phyloP scores from a whole-genome alignment of 495 filamentous ascomycete genomes.

The Astrothelium macrocarpum region DNA sequence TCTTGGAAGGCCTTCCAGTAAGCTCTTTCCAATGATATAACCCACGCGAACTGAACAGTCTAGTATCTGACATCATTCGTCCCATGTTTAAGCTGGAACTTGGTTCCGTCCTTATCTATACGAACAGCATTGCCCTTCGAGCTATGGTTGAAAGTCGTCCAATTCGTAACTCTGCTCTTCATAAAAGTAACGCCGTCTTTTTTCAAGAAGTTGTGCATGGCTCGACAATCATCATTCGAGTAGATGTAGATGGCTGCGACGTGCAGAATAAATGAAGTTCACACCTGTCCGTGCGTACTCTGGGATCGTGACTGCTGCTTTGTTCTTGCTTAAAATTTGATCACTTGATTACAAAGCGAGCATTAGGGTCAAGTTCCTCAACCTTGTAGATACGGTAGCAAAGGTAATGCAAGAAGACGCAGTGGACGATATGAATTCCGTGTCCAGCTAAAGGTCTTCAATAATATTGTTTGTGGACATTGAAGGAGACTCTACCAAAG shows the following conservation, averaged over 20 bases:
- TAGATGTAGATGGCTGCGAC: not conserved
- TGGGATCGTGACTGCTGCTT: not conserved
- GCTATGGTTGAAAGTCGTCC: not conserved
- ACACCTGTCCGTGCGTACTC: not conserved
- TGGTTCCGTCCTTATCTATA: not conserved
- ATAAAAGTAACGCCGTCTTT: not conserved
- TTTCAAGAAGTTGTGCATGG: not conserved
- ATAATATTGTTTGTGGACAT: not conserved
- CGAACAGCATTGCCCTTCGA: not conserved
- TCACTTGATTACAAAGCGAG: not conserved
- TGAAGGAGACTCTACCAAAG: not conserved
- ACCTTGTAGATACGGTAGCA: not conserved
- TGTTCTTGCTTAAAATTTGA: not conserved
- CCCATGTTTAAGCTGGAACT: not conserved
- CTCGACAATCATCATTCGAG: not conserved
- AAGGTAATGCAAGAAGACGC: not conserved
- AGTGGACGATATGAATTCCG: not conserved
- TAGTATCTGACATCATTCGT: not conserved
- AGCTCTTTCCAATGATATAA: not conserved
- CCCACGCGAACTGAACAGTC: not conserved
- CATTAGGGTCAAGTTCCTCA: not conserved
- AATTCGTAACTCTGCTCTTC: not conserved
- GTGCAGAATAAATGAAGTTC: not conserved
- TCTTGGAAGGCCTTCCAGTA: not conserved
- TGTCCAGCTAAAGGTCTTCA: not conserved